Conservation (phyloP, 257 asterid species). For the Coffea eugenioides region DNA sequence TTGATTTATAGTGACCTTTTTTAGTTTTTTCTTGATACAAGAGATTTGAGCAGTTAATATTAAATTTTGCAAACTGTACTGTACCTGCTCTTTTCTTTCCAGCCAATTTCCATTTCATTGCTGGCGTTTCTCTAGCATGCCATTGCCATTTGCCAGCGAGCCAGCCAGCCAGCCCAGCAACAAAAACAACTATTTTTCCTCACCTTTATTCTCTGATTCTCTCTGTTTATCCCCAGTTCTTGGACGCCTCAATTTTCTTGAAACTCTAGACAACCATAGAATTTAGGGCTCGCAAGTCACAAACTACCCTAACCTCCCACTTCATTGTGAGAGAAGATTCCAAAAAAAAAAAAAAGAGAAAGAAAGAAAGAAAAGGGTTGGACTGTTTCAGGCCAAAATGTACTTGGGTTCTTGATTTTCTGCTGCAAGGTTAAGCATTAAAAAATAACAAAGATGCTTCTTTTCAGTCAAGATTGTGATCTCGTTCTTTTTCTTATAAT, state of each 20-base stretch:
- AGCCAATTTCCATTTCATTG: constrained; percentile 48
- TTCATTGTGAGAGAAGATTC: constrained; percentile 17
- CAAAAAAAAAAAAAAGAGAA: constrained; percentile 7
- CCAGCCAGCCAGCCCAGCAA: constrained; percentile 23
- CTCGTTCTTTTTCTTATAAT: constrained; percentile 8
- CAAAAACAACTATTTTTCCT: background rate
- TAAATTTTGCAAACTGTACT: constrained; percentile 5
- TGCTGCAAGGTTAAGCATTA: constrained; percentile 15
- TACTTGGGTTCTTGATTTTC: constrained; percentile 29
- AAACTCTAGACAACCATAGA: constrained; percentile 24
- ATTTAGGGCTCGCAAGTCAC: constrained; percentile 37
- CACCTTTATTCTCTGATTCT: constrained; percentile 9
- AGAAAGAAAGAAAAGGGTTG: constrained; percentile 17
- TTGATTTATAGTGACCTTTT: constrained; percentile 7
- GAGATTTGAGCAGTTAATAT: constrained; percentile 17
- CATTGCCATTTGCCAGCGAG: constrained; percentile 28
- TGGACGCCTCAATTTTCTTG: constrained; percentile 34
- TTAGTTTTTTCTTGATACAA: constrained; percentile 10
- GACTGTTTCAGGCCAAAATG: constrained; percentile 30
- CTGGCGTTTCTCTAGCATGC: constrained; percentile 27
- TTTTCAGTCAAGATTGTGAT: constrained; percentile 25
- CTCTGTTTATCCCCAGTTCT: constrained; percentile 18
- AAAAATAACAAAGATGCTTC: constrained; percentile 14
- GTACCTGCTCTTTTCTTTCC: constrained; percentile 38
- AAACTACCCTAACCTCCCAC: constrained; percentile 32